Conservation (phyloP, 306 rosid species). For the Cucumis cinereus region DNA sequence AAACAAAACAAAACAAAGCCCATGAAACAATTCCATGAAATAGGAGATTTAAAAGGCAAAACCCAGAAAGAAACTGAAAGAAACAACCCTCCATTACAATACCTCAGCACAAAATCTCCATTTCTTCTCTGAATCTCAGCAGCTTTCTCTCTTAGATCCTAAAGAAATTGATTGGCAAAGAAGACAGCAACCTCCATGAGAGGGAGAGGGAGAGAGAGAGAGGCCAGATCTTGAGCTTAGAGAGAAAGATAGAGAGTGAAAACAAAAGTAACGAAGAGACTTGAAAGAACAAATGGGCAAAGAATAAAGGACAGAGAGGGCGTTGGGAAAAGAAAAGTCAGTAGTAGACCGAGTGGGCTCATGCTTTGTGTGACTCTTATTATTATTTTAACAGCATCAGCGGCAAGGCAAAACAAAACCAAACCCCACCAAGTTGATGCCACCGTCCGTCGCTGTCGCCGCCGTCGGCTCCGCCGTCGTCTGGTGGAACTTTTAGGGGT, state of each 20-base stretch:
- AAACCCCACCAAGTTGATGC: background rate
- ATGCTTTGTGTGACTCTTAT: background rate
- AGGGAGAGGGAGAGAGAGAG: slow-evolving; percentile 3
- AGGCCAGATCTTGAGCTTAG: background rate
- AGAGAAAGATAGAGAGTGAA: background rate
- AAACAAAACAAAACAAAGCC: background rate
- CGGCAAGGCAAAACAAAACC: background rate
- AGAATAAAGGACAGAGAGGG: background rate
- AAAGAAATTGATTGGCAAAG: background rate
- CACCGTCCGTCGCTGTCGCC: background rate
- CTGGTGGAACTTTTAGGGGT: background rate
- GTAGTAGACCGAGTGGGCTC: background rate
- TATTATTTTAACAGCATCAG: slow-evolving; percentile 1
- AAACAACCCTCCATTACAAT: background rate
- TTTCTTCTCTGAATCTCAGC: background rate
- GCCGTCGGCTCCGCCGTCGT: background rate
- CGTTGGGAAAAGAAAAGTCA: background rate
- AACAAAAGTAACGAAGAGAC: background rate
- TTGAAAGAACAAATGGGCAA: background rate
- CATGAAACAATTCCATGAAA: background rate
- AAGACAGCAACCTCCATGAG: background rate
- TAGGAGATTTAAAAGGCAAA: background rate
- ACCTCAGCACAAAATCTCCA: slow-evolving; percentile 6
- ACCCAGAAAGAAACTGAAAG: background rate
- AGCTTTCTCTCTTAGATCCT: slow-evolving; percentile 5